Conservation (phyloP, 2,329 filamentous ascomycete species). For the Penicillium janthinellum region DNA sequence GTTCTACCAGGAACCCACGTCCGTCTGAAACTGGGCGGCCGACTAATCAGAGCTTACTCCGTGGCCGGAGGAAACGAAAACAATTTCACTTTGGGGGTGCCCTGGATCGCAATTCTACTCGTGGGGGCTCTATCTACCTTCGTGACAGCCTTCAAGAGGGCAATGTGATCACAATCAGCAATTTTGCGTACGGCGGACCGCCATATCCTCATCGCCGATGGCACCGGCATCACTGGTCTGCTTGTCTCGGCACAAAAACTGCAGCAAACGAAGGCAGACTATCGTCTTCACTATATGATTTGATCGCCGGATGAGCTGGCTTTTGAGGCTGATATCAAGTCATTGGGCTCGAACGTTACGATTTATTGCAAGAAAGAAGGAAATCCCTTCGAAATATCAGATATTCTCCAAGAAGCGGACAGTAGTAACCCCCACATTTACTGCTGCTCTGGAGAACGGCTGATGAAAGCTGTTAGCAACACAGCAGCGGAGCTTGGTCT, state of each 20-base stretch:
- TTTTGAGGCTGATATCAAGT: background rate
- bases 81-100: slow-evolving; percentile 7
- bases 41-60: slow-evolving; percentile 11
- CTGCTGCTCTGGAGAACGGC: background rate
- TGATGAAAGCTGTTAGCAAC: slow-evolving; percentile 1
- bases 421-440: slow-evolving; percentile 6
- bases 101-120: background rate
- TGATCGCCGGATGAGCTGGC: slow-evolving; percentile 3
- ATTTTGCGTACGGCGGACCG: slow-evolving; percentile 2
- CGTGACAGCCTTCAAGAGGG: slow-evolving; percentile 7
- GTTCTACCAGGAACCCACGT: background rate
- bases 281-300: slow-evolving; percentile 12
- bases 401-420: background rate
- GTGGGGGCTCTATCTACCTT: slow-evolving; percentile 11
- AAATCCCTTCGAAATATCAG: background rate
- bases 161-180: background rate
- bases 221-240: slow-evolving; percentile 12
- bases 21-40: slow-evolving; percentile 4
- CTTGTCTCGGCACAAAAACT: background rate
- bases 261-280: background rate
- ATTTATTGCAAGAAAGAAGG: slow-evolving; percentile 5
- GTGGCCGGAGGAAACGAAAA: slow-evolving; percentile 11
- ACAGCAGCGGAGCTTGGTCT: background rate
- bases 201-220: slow-evolving; percentile 10
- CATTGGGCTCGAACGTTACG: slow-evolving; percentile 1